Percentiles rank a stretch among this genome's conserved stretches.
These are phyloP conservation scores for Ceratocystis albifundus DNA, from an alignment of 2,329 filamentous ascomycete species.

Conservation along the genomic window DNA sequence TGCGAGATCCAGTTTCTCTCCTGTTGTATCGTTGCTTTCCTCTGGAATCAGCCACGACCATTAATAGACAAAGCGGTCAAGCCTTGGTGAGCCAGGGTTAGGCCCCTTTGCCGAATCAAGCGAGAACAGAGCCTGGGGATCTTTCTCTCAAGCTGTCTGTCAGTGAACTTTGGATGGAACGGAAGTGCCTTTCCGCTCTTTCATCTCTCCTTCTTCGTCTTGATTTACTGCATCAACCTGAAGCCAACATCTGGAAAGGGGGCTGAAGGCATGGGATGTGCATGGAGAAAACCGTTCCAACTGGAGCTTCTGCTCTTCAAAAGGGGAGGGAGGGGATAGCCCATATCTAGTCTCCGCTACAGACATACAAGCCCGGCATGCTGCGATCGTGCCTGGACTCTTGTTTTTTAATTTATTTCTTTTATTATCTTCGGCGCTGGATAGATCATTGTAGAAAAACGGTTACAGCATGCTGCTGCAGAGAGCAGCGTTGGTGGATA, in stretches of 20 bases:
- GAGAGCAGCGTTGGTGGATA: not conserved
- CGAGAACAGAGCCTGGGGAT: slow-evolving; percentile 5
- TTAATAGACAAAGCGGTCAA: slow-evolving; percentile 10
- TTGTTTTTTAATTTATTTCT: too few relatives aligned
- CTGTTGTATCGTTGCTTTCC: not conserved
- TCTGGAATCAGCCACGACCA: not conserved
- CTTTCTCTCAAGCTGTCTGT: slow-evolving; percentile 2
- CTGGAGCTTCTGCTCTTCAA: not conserved
- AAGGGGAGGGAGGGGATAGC: not conserved
- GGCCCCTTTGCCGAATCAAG: slow-evolving; percentile 10
- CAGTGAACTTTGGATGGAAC: not conserved
- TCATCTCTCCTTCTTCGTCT: not conserved
- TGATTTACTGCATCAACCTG: not conserved
- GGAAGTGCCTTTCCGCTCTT: not conserved
- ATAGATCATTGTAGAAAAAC: too few relatives aligned
- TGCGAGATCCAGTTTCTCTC: not conserved
- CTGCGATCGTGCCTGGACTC: too few relatives aligned
- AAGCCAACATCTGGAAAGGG: not conserved
- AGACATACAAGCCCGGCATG: too few relatives aligned
- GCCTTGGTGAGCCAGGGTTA: slow-evolving; percentile 6
- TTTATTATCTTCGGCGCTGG: too few relatives aligned
- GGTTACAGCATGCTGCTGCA: not conserved
- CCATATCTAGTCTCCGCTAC: not conserved
- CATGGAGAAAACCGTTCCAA: not conserved
- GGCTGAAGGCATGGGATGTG: not conserved